Evolutionary conservation across 352 stramenopile genomes (phyloP).

Genomic region (Nothophytophthora sp.): DNA sequence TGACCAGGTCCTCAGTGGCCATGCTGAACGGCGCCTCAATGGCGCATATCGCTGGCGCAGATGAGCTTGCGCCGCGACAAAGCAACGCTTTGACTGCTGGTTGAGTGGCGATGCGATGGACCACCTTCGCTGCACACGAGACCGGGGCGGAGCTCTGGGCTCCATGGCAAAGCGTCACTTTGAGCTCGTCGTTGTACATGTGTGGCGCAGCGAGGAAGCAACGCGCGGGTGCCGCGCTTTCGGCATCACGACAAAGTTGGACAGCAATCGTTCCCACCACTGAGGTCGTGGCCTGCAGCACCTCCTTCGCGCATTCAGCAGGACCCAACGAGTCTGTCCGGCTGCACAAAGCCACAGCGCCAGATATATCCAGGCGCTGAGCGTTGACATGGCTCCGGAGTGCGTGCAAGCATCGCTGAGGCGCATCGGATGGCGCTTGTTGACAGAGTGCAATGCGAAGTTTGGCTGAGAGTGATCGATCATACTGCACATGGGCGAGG

Average conservation of each 20-base stretch:
- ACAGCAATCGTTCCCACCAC: constrained; percentile 4
- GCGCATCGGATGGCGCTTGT: constrained; percentile 15
- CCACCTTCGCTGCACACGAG: constrained; percentile 25
- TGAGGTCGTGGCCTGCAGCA: constrained; percentile 8
- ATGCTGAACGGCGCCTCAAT: constrained; percentile 49
- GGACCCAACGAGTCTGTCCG: constrained; percentile 21
- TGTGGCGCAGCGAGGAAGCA: constrained; percentile 39
- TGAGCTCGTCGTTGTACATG: constrained; percentile 36
- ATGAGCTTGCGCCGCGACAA: constrained; percentile 30
- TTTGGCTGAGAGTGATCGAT: constrained; percentile 18
- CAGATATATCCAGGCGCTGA: constrained; percentile 20
- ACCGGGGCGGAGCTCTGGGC: constrained; percentile 38
- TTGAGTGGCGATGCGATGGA: constrained; percentile 18
- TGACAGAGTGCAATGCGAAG: constrained; percentile 30
- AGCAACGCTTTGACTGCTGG: constrained; percentile 22
- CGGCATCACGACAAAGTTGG: constrained; percentile 27
- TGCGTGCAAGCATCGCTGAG: constrained; percentile 23
- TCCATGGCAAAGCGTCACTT: constrained; percentile 37
- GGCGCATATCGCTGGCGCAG: constrained; percentile 32
- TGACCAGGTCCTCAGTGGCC: constrained; percentile 26
- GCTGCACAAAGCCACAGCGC: constrained; percentile 20
- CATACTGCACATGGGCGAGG: constrained; percentile 26
- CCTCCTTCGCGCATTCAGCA: constrained; percentile 24
- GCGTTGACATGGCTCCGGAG: constrained; percentile 31
- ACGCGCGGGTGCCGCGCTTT: constrained; percentile 26